These are phyloP conservation scores for Pichia cactophila DNA, from an alignment of 1,139 yeast species.

Conservation along the genomic window DNA sequence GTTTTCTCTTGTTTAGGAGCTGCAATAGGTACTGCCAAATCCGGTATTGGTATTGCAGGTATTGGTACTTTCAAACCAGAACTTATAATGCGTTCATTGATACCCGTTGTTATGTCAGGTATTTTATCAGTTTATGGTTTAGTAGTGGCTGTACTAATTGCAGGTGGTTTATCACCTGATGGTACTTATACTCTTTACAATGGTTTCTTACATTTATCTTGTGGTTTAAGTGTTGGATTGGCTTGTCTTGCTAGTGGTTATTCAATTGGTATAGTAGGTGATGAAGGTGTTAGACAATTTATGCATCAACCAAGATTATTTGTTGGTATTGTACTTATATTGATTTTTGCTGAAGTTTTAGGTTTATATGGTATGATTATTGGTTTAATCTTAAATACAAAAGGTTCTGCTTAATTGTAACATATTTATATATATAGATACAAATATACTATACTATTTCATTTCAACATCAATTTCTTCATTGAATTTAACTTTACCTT, in stretches of 20 bases:
- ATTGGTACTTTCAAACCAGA: conserved; percentile 82
- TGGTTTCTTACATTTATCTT: conserved; percentile 95
- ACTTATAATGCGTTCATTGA: conserved; percentile 71
- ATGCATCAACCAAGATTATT: conserved; percentile 96
- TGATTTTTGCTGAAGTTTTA: conserved; percentile 96
- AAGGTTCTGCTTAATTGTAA: conserved; percentile 51
- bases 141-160: conserved; percentile 91
- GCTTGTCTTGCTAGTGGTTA: conserved; percentile 97
- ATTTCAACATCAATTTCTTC: neutral
- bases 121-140: conserved; percentile 92
- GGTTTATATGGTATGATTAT: conserved; percentile 94
- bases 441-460: neutral
- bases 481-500: conserved; percentile 43
- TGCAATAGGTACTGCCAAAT: conserved; percentile 96
- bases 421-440: neutral
- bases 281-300: conserved; percentile 94
- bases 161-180: conserved; percentile 79
- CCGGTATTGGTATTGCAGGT: conserved; percentile 95
- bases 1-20: conserved; percentile 90
- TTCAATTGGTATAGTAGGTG: conserved; percentile 98
- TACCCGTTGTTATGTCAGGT: conserved; percentile 98
- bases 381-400: conserved; percentile 83
- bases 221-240: conserved; percentile 92
- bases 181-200: conserved; percentile 79
- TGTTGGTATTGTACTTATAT: conserved; percentile 88